A percentile compares a stretch with the other conserved stretches of the same genome.
phyloP scores from a whole-genome alignment of 2,329 filamentous ascomycete genomes.

The Aspergillus ochraceoroseus region DNA sequence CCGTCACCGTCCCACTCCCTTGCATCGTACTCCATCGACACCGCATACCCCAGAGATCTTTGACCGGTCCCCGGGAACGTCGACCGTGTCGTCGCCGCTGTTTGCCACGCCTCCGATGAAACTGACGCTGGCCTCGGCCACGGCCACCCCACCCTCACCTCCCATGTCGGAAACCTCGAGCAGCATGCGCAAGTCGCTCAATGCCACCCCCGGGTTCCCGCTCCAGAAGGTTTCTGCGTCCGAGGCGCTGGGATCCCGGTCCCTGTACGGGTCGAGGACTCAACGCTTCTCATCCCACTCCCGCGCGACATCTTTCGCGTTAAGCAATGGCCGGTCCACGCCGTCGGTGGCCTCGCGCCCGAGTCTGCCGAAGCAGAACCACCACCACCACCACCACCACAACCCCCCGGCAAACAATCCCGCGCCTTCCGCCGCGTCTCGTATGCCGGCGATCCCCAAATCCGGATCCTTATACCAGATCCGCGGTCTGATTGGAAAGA shows the following conservation, averaged over 20 bases:
- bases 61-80: slow-evolving; percentile 72
- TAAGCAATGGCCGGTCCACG: slow-evolving; percentile 44
- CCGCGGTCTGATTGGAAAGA: slow-evolving; percentile 87
- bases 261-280: slow-evolving; percentile 43
- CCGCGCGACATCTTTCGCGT: slow-evolving; percentile 57
- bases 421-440: too few species aligned
- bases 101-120: slow-evolving; percentile 80
- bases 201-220: slow-evolving; percentile 49
- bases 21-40: slow-evolving; percentile 47
- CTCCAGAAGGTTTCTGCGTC: slow-evolving; percentile 44
- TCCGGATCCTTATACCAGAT: slow-evolving; percentile 84
- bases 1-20: slow-evolving; percentile 49
- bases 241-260: slow-evolving; percentile 52
- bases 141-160: slow-evolving; percentile 83
- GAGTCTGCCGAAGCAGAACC: slow-evolving; percentile 26
- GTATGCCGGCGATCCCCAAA: slow-evolving; percentile 50
- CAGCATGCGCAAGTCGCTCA: slow-evolving; percentile 51
- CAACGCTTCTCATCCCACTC: slow-evolving; percentile 46
- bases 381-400: slow-evolving; percentile 45
- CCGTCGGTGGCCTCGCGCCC: slow-evolving; percentile 43
- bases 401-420: slow-evolving; percentile 40
- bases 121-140: slow-evolving; percentile 57
- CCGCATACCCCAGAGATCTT: slow-evolving; percentile 65
- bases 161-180: slow-evolving; percentile 82
- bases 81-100: slow-evolving; percentile 79